Base-by-base conservation (phyloP, 1,284 basidiomycete species). In the Cerioporus squamosus region DNA sequence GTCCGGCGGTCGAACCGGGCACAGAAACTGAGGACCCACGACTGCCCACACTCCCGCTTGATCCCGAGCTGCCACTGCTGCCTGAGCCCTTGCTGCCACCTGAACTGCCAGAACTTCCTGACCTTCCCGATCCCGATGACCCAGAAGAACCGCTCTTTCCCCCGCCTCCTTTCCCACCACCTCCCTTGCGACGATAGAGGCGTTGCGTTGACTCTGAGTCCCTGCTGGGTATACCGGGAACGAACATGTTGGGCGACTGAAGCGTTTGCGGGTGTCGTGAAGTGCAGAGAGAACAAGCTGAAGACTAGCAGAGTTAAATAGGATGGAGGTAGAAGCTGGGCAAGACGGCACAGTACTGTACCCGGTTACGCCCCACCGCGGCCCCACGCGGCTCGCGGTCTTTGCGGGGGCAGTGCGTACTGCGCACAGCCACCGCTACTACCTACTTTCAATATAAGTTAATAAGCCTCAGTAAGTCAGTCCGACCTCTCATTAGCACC, bases 201-300 rank as follows among this genome's bases (percentile, higher is more conserved):
- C n/a, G 62, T 7, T 57, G 62, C 53, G 40, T 48, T 52, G 38
- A 44, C 57, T n/a, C n/a, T n/a, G n/a, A n/a, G n/a, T 66, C 45
- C 2, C 33, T 36, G 33, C 14, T 36, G 12, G 72, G 67, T 18
- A 77, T 45, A 51, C 72, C 64, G 15, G 79, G 75, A 33, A 79
- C 62, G 66, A 68, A 74, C 73, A 78, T 65, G 12, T 9, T 10
- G 29, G 10, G 7, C 7, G 29, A 7, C 29, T 29, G 29, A 29
- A 29, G 39, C 39, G 15, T 9, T 9, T 40, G 2, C 18, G 15
- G 12, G 38, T 9, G 14, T 5, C 14, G 6, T 18, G 1, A 39
- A 12, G 15, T 15, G 15, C 5, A 14, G 38, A 39, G 38, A 18
- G 38, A 9, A 18, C 26, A 29, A 29, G 26, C 26, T 14, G 38